A percentile compares a stretch with the other conserved stretches of the same genome.
These are phyloP conservation scores for Perkinsus chesapeaki DNA, from an alignment of 169 alveolate genomes.

Conservation along the genomic window DNA sequence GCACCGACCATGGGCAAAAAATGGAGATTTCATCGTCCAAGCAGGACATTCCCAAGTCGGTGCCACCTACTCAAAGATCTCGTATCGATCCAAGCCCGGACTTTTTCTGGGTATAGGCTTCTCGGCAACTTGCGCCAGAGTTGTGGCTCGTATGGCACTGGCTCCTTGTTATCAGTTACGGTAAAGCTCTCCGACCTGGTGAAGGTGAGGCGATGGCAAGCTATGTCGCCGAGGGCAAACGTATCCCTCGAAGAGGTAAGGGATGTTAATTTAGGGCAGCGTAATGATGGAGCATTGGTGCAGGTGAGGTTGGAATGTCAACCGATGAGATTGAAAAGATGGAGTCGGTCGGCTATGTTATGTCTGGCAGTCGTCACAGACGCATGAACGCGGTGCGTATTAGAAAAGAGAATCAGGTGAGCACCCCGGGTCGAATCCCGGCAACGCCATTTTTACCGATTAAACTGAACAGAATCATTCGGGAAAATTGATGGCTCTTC, in stretches of 20 bases:
- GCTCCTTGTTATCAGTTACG: slow-evolving; percentile 21
- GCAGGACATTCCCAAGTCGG: too few relatives aligned
- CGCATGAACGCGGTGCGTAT: slow-evolving; percentile 81
- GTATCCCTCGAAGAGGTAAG: slow-evolving; percentile 34
- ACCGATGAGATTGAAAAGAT: slow-evolving; percentile 77
- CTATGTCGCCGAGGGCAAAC: slow-evolving; percentile 32
- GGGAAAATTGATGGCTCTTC: too few relatives aligned
- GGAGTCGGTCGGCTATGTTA: slow-evolving; percentile 82
- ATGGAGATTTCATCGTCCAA: too few relatives aligned
- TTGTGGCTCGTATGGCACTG: too few relatives aligned
- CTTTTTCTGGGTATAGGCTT: too few relatives aligned
- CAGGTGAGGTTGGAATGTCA: slow-evolving; percentile 81
- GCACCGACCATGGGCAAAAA: too few relatives aligned
- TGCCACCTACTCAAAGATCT: too few relatives aligned
- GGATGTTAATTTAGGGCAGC: not conserved
- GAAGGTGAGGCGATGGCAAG: slow-evolving; percentile 37
- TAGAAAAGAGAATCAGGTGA: slow-evolving; percentile 70
- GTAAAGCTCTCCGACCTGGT: slow-evolving; percentile 31
- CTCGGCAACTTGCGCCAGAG: too few relatives aligned
- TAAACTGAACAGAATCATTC: too few relatives aligned
- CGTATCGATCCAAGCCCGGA: too few relatives aligned
- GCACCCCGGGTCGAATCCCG: slow-evolving; percentile 40
- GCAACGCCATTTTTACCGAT: not conserved
- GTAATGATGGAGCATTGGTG: not conserved
- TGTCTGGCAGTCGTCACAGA: slow-evolving; percentile 78